A percentile compares a stretch with the other conserved stretches of the same genome.
phyloP scores from a whole-genome alignment of 768 basidiomycete species.

The Hericium alpestre region DNA sequence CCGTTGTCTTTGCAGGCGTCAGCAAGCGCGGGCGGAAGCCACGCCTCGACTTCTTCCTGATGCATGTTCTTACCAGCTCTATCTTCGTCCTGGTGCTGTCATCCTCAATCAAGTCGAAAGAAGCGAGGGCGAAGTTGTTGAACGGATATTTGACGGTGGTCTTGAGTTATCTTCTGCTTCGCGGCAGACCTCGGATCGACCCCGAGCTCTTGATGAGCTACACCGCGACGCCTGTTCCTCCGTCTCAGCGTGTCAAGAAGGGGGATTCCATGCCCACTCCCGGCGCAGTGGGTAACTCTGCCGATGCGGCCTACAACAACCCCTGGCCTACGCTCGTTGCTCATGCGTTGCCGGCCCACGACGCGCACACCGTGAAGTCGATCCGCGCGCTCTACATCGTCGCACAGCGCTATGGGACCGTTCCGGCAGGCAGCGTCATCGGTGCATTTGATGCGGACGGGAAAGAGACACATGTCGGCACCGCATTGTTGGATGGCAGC shows the following conservation, averaged over 20 bases:
- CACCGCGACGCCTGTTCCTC: constrained; percentile 23
- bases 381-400: constrained; percentile 39
- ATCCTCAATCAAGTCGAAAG: constrained; percentile 19
- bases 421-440: constrained; percentile 26
- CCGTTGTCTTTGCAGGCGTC: constrained; percentile 37
- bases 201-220: constrained; percentile 36
- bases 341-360: constrained; percentile 37
- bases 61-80: constrained; percentile 46
- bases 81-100: constrained; percentile 38
- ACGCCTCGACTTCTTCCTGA: constrained; percentile 46
- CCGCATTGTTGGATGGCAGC: constrained; percentile 39
- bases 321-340: constrained; percentile 42
- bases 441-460: constrained; percentile 32
- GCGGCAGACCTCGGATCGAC: constrained; percentile 47
- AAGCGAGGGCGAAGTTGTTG: constrained; percentile 36
- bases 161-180: constrained; percentile 26
- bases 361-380: constrained; percentile 41
- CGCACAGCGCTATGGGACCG: constrained; percentile 36
- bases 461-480: constrained; percentile 36
- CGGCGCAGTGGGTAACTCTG: constrained; percentile 26
- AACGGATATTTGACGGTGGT: constrained; percentile 30
- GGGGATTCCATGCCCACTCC: constrained; percentile 9
- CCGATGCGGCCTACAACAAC: constrained; percentile 29
- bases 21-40: constrained; percentile 37
- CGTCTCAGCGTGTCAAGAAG: constrained; percentile 17